Percentiles rank a stretch among this genome's conserved stretches.
phyloP scores from a whole-genome alignment of 768 basidiomycete species.

The Rhodotorula sphaerocarpa region DNA sequence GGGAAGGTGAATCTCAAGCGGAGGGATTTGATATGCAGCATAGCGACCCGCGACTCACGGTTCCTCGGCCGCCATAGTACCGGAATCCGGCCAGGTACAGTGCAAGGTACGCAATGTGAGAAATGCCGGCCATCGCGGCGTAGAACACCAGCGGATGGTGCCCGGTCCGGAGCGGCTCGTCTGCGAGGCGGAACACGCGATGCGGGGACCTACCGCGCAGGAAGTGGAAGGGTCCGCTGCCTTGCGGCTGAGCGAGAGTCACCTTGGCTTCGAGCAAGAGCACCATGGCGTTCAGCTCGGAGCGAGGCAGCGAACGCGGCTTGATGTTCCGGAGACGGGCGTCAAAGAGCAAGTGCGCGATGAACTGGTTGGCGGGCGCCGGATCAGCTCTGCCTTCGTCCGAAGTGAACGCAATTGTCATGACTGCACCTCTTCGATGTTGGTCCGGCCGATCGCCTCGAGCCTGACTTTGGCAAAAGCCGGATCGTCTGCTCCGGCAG shows the following conservation, averaged over 20 bases:
- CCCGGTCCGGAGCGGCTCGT: constrained; percentile 6
- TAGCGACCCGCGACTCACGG: no score
- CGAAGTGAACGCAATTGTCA: no score
- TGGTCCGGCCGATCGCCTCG: constrained; percentile 23
- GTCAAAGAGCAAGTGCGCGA: constrained; percentile 24
- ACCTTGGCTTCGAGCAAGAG: constrained; percentile 27
- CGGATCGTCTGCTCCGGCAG: constrained; percentile 14
- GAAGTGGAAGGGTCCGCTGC: constrained; percentile 13
- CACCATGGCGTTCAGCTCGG: constrained; percentile 28
- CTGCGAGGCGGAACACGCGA: constrained; percentile 8
- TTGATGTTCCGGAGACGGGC: background rate
- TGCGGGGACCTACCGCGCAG: constrained; percentile 8
- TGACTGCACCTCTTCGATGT: constrained; percentile 31
- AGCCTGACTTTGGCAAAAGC: constrained; percentile 9
- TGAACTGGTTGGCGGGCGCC: no score
- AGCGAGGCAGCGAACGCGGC: constrained; percentile 2
- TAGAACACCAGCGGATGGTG: constrained; percentile 32
- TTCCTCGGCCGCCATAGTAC: constrained; percentile 16
- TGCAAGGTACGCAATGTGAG: background rate
- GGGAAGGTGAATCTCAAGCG: background rate
- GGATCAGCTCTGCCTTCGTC: no score
- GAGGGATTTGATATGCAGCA: no score
- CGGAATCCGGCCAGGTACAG: constrained; percentile 23
- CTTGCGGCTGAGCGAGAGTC: constrained; percentile 9
- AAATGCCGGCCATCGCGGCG: background rate